Evolutionary conservation across 2,329 filamentous ascomycete species (phyloP), one percentile per base, ranked within the genome.

Genomic region (Cordyceps cicadae): DNA sequence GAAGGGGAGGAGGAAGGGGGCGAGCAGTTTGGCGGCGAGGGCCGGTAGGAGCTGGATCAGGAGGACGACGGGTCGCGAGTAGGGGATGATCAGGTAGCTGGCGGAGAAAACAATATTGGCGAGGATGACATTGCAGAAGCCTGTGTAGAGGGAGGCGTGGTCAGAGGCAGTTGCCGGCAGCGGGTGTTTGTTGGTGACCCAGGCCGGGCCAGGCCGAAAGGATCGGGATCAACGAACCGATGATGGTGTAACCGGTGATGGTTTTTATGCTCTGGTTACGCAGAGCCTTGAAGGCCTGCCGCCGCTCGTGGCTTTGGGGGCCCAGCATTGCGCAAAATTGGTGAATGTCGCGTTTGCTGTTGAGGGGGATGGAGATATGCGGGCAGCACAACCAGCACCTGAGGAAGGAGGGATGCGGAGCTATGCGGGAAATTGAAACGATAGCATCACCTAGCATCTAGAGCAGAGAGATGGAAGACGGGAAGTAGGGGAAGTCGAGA

Each of bases 11-110:
- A 70, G 11, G 58, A 71, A 62, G 21, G 71, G 67, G 46, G 72
- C 55, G 8, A 66, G 5, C 21, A 70, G 61, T 43, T 72, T 75
- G n/a, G 64, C 62, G 11, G 63, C 46, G 7, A 75, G 60, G 14
- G 65, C 67, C 5, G 73, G 71, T 1, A 72, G 46, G 3, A 67
- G 63, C 53, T 74, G 69, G 32, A 74, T 67, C 48, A 74, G 62
- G 37, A 71, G 43, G 54, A 74, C 70, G 51, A 67, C 54, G 54
- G 69, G 68, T 39, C 69, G 67, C 1, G 71, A 67, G 50, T 70
- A 74, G 0, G 72, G 71, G 53, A 74, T 67, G 53, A 72, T 70
- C 63, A 74, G 70, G 50, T 74, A 74, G 60, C 71, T 71, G 55
- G 69, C 66, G 6, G 70, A 68, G 60, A 70, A 68, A 41, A 71